Evolutionary conservation across 768 basidiomycete species (phyloP), one percentile per base, ranked within the genome.

Genomic region (Mycena crocata): DNA sequence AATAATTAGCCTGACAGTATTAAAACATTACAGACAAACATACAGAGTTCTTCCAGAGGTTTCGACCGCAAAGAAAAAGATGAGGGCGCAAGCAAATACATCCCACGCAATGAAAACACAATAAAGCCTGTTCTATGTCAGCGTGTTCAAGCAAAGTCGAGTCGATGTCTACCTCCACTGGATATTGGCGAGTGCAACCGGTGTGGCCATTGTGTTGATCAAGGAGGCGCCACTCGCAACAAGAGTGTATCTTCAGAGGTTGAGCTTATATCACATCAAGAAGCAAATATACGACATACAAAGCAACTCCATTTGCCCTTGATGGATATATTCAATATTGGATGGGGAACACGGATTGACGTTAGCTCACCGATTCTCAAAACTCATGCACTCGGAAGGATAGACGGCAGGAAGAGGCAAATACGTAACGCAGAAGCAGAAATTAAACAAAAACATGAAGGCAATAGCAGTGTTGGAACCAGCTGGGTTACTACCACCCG

Each of bases 231-330:
- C 78, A 58, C 79, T 82, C n/a, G 82, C 82, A 5, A 80, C 79
- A 26, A 85, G 77, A 1, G 80, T 80, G 64, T 84, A 82, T 32
- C 82, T 83, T 40, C 10, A 12, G 7, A 65, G 14, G 5, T 57
- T 46, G 24, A 54, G 57, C 17, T 34, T 26, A 17, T 54, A 42
- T 21, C 21, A 32, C 28, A 21, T 21, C 15, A 23, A 13, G 15
- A 62, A 49, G 66, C 65, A 61, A 72, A 68, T 37, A 76, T 73
- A 75, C 64, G 28, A 73, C 84, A 63, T 78, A 87, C 77, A 86
- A 72, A 5, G 87, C 87, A 81, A 90, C 87, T 62, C 88, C 88
- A 73, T 89, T 89, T 7, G 88, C 87, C 46, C 88, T 81, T 35
- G 12, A 40, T 55, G 39, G 24, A 26, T 12, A 34, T 24, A 45